A percentile compares a stretch with the other conserved stretches of the same genome.
Evolutionary conservation across 1,284 basidiomycete genomes (phyloP).

Genomic region (Leccinum fallax): DNA sequence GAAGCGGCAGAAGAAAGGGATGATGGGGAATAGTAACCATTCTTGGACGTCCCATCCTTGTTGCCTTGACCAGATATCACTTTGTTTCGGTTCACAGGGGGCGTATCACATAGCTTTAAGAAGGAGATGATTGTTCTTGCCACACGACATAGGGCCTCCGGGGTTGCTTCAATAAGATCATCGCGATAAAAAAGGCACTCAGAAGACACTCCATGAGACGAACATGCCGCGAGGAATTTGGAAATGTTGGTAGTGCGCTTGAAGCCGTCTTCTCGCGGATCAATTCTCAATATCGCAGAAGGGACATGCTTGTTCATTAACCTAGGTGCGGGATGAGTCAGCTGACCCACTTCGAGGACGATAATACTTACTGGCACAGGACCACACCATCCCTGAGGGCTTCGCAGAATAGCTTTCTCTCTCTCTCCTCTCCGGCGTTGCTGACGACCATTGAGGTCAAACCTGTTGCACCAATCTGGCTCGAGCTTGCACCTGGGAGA

Average conservation of each 20-base stretch:
- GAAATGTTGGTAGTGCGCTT: constrained; percentile 67
- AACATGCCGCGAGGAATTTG: constrained; percentile 72
- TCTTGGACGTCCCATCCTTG: constrained; percentile 21
- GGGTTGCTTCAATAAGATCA: constrained; percentile 63
- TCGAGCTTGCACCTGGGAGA: constrained; percentile 42
- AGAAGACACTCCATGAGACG: constrained; percentile 59
- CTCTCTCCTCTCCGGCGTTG: constrained; percentile 68
- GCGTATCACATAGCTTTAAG: constrained; percentile 60
- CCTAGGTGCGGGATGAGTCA: constrained; percentile 39
- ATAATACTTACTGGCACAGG: constrained; percentile 75
- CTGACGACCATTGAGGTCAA: constrained; percentile 44
- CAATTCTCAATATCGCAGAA: constrained; percentile 61
- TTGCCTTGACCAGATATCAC: constrained; percentile 44
- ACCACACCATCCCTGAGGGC: constrained; percentile 82
- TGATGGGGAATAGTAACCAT: constrained; percentile 38
- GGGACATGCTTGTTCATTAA: constrained; percentile 74
- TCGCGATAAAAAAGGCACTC: constrained; percentile 70
- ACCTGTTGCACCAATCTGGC: constrained; percentile 41
- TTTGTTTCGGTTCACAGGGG: constrained; percentile 45
- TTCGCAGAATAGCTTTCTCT: constrained; percentile 70
- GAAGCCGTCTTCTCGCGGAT: constrained; percentile 68
- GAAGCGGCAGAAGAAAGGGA: constrained; percentile 45
- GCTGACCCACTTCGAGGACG: not conserved
- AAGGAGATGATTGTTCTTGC: constrained; percentile 69
- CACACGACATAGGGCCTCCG: constrained; percentile 65